A percentile compares a stretch with the other conserved stretches of the same genome.
These are phyloP conservation scores for Agaricus subrufescens DNA, from an alignment of 768 basidiomycete genomes.

Conservation along the genomic window DNA sequence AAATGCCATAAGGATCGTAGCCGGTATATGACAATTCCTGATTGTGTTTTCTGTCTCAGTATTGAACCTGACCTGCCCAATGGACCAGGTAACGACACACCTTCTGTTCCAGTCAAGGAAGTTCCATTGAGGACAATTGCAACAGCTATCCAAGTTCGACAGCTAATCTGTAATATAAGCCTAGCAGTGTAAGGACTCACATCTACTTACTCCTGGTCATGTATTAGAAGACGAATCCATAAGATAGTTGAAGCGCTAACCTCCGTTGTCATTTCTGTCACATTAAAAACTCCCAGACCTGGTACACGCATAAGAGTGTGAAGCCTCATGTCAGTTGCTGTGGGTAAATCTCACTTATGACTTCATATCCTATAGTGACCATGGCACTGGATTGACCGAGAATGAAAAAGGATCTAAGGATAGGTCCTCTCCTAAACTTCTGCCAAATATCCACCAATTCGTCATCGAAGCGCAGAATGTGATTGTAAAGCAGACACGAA, in stretches of 20 bases:
- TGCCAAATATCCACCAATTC: not conserved
- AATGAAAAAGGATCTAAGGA: not conserved
- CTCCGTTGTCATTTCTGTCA: not conserved
- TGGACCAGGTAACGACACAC: not conserved
- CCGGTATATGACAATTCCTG: constrained; percentile 2
- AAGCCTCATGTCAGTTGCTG: not conserved
- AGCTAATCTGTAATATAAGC: not conserved
- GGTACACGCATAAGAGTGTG: not conserved
- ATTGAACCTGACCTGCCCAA: not conserved
- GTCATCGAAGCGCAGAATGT: not conserved
- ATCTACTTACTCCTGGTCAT: not conserved
- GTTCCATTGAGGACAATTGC: not conserved
- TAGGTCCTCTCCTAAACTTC: not conserved
- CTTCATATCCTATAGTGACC: not conserved
- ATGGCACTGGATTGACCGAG: not conserved
- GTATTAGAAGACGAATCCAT: not conserved
- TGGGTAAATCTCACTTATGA: not conserved
- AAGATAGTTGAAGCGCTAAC: not conserved
- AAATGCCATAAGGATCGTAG: not conserved
- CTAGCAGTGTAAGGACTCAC: not conserved
- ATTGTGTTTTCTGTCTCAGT: not conserved
- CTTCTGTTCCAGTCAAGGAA: constrained; percentile 1
- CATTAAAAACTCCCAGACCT: not conserved
- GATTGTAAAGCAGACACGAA: not conserved
- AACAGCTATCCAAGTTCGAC: not conserved